Conservation (phyloP, 2,329 filamentous ascomycete species). For the Phialophora expanda region DNA sequence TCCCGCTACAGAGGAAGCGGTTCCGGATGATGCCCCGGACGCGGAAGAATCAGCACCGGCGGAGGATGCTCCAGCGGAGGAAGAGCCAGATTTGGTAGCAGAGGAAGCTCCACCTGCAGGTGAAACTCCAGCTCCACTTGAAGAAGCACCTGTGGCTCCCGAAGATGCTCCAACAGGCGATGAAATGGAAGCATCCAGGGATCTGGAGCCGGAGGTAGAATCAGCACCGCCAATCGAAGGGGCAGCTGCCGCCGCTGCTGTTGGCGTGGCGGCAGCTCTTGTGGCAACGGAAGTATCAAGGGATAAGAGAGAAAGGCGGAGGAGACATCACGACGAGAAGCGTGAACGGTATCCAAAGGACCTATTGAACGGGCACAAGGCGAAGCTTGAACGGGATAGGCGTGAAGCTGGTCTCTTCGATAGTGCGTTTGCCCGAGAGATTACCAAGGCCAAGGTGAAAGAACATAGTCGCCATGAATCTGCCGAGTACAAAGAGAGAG, state of each 20-base stretch:
- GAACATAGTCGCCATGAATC: constrained; percentile 31
- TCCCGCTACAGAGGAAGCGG: background rate
- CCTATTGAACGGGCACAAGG: constrained; percentile 40
- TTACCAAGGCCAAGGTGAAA: constrained; percentile 44
- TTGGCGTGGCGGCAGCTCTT: constrained; percentile 22
- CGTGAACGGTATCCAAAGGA: constrained; percentile 24
- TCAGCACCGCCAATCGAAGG: background rate
- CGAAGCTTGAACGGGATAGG: constrained; percentile 43
- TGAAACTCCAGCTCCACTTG: constrained; percentile 6
- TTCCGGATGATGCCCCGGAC: constrained; percentile 24
- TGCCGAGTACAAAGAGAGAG: constrained; percentile 36
- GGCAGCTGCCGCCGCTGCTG: constrained; percentile 3
- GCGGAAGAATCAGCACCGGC: constrained; percentile 26
- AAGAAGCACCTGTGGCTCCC: constrained; percentile 29
- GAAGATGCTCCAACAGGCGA: constrained; percentile 33
- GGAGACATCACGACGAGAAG: constrained; percentile 30
- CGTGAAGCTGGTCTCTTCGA: constrained; percentile 44
- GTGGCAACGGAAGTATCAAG: constrained; percentile 18
- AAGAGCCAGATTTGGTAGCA: background rate
- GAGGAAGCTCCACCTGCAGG: constrained; percentile 11
- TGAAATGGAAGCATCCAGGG: background rate
- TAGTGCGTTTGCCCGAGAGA: constrained; percentile 39
- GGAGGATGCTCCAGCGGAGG: constrained; percentile 21
- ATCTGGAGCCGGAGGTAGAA: background rate
- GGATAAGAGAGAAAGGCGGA: constrained; percentile 29